These are phyloP conservation scores for Mycena sp. DNA, from an alignment of 1,284 basidiomycete genomes.

Conservation along the genomic window DNA sequence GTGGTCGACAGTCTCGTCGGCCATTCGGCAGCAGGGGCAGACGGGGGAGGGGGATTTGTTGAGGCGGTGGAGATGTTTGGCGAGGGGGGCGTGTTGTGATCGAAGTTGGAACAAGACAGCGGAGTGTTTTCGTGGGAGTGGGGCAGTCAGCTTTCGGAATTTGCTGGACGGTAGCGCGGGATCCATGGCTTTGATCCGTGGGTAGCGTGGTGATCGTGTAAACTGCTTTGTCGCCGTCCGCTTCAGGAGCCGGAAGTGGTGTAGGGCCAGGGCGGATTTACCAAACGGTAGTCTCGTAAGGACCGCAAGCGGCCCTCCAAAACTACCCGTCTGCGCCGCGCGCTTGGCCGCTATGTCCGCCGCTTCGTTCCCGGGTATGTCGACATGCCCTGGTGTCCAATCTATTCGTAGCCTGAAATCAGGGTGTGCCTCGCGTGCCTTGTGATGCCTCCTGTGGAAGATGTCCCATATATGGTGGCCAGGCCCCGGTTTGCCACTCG, in stretches of 20 bases:
- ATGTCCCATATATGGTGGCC: background rate
- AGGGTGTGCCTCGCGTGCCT: background rate
- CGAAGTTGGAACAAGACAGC: constrained; percentile 41
- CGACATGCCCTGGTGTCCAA: background rate
- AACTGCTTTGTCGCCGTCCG: background rate
- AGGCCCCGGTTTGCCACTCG: background rate
- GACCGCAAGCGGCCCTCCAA: no score
- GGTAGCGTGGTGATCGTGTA: background rate
- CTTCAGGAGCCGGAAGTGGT: no score
- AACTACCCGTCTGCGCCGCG: background rate
- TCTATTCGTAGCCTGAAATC: background rate
- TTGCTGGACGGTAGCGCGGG: background rate
- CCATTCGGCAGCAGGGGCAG: constrained; percentile 36
- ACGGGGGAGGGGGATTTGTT: constrained; percentile 11
- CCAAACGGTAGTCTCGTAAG: no score
- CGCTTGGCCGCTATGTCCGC: background rate
- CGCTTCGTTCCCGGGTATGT: background rate
- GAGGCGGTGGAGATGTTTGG: constrained; percentile 37
- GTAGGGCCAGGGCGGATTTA: no score
- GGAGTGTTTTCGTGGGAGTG: constrained; percentile 18
- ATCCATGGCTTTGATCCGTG: background rate
- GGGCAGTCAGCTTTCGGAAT: constrained; percentile 4
- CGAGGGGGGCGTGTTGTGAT: constrained; percentile 34
- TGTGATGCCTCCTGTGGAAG: background rate
- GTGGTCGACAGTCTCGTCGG: constrained; percentile 36